Evolutionary conservation across 495 filamentous ascomycete species (phyloP).

Genomic region (Amorphotheca resinae): DNA sequence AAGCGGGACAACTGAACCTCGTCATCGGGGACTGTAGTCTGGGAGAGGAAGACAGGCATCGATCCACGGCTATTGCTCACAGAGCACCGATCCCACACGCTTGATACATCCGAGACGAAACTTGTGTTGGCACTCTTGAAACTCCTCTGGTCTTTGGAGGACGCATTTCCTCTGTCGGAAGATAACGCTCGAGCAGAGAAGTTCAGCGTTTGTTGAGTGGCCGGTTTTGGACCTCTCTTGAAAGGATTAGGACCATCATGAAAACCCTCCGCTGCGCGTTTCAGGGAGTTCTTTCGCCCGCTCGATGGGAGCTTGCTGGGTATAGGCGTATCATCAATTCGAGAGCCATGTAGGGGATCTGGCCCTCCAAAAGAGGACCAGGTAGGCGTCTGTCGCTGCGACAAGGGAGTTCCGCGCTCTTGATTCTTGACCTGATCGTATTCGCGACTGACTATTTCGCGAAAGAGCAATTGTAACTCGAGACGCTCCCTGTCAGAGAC

Average conservation of each 20-base stretch:
- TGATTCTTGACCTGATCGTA: background rate
- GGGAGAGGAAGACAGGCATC: background rate
- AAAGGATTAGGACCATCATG: background rate
- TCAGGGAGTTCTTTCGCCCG: background rate
- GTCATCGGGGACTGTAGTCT: background rate
- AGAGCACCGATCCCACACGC: background rate
- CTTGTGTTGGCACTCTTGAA: constrained; percentile 11
- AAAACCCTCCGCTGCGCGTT: constrained; percentile 2
- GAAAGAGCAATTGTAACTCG: constrained; percentile 1
- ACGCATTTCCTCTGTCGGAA: background rate
- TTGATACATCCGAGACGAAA: constrained; percentile 7
- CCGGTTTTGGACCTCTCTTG: constrained; percentile 7
- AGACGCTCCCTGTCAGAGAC: background rate
- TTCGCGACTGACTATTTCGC: background rate
- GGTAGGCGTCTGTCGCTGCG: background rate
- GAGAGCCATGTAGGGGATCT: background rate
- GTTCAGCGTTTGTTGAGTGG: background rate
- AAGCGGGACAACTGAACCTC: background rate
- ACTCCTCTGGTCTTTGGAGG: background rate
- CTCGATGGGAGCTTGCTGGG: background rate
- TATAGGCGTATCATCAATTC: background rate
- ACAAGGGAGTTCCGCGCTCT: background rate
- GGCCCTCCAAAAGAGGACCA: too few species aligned
- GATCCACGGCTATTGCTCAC: background rate
- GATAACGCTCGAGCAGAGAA: too few species aligned